Evolutionary conservation across 2,329 filamentous ascomycete species (phyloP), one percentile per base, ranked within the genome.

Genomic region (Didymellaceae sp.): DNA sequence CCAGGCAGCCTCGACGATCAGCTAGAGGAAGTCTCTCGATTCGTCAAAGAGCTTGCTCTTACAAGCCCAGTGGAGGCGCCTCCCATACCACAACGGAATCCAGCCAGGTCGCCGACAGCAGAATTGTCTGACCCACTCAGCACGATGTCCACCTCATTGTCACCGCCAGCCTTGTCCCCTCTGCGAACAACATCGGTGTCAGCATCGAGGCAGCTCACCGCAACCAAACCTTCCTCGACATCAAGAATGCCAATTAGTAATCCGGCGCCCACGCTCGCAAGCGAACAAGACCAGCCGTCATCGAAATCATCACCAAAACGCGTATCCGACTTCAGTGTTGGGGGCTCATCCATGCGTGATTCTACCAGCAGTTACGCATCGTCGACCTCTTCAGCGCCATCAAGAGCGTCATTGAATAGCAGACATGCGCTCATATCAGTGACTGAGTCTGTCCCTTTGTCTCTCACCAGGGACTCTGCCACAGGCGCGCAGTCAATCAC

Each of bases 321-420:
- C 13, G 54, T 62, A 2, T 66, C 66, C 24, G 65, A 61, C 16
- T 61, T 68, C 30, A 70, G 64, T 43, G 58, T 65, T 13, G 60
- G 42, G 90, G 78, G n/a, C 86, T 91, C 89, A 86, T 91, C 77
- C 91, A 89, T 74, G 92, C 92, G 61, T 91, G 91, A 74, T 93
- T 96, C 63, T 1, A 56, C 51, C 89, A 88, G 20, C 86, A 86
- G 73, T 93, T 91, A 67, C 94, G 93, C 73, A 93, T 91, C 74
- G 89, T 94, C 43, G 94, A 83, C 71, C 94, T 90, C 51, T 5
- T 52, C 57, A 34, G 51, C 37, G 9, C 38, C 42, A 2, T 37
- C 45, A 5, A 53, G 47, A 30, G 50, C 55, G 5, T 64, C 60
- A 1, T 37, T 48, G 1, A 48, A 43, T 2, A 51, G 48, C 17